These are phyloP conservation scores for Ceratocystis destructans DNA, from an alignment of 2,329 filamentous ascomycete species.

Conservation along the genomic window DNA sequence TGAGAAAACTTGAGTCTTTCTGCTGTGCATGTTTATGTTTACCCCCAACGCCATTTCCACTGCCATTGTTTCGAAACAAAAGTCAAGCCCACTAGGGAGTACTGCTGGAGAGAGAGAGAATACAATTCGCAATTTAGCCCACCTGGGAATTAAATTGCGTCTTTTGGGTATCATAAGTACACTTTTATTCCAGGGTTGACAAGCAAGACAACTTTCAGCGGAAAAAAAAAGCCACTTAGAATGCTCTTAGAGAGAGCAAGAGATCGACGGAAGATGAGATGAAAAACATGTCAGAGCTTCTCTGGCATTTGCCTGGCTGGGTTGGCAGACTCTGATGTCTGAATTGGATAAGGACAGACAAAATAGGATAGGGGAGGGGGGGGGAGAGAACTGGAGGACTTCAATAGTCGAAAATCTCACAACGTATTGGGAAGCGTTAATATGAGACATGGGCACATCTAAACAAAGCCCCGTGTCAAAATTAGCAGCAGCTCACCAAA, in stretches of 20 bases:
- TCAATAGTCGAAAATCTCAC: background rate
- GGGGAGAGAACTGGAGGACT: background rate
- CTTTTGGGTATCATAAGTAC: too few species aligned
- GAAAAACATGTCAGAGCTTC: slow-evolving; percentile 7
- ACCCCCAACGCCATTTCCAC: background rate
- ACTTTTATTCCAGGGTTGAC: background rate
- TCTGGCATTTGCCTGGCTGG: background rate
- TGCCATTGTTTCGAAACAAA: background rate
- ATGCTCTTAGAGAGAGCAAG: background rate
- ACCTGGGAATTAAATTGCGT: background rate
- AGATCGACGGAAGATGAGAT: slow-evolving; percentile 1
- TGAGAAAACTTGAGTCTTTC: background rate
- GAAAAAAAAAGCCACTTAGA: background rate
- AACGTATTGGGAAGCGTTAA: slow-evolving; percentile 1
- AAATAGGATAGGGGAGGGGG: background rate
- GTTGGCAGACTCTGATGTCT: background rate
- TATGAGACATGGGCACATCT: slow-evolving; percentile 1
- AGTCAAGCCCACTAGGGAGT: background rate
- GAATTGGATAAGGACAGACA: background rate
- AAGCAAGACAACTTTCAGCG: background rate
- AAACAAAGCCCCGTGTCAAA: slow-evolving; percentile 4
- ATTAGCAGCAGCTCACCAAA: background rate
- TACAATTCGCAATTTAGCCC: background rate
- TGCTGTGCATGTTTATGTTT: background rate
- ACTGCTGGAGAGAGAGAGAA: too few species aligned